Evolutionary conservation across 805 yeast genomes (phyloP).

Genomic region (Candida bentonensis): DNA sequence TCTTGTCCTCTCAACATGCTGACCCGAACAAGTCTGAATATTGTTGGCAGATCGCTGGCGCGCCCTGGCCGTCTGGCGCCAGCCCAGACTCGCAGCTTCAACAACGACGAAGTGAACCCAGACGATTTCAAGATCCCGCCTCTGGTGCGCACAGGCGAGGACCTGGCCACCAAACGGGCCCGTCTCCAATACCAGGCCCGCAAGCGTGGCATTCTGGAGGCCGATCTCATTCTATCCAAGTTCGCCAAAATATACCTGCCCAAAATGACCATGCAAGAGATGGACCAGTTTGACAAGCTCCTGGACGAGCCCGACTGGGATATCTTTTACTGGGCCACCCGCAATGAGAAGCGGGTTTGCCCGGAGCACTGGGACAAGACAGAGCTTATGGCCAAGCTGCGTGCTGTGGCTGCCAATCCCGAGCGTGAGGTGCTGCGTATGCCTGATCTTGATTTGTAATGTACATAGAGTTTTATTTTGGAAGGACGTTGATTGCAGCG

Average conservation of each 20-base stretch:
- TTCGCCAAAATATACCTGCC: slow-evolving; percentile 68
- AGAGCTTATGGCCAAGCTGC: slow-evolving; percentile 46
- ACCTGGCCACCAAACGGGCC: slow-evolving; percentile 64
- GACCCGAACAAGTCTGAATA: neutral
- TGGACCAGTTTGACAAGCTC: slow-evolving; percentile 69
- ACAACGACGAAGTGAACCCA: neutral
- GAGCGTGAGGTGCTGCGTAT: slow-evolving; percentile 66
- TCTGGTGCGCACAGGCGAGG: slow-evolving; percentile 59
- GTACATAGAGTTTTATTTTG: too few species aligned
- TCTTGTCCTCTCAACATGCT: neutral
- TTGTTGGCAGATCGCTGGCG: neutral
- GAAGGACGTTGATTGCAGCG: too few species aligned
- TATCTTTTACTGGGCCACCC: slow-evolving; percentile 94
- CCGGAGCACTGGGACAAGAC: slow-evolving; percentile 77
- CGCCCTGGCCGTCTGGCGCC: neutral
- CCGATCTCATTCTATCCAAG: slow-evolving; percentile 71
- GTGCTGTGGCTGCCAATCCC: slow-evolving; percentile 59
- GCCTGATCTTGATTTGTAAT: slow-evolving; percentile 66
- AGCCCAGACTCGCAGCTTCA: neutral
- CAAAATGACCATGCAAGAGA: slow-evolving; percentile 43
- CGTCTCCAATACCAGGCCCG: slow-evolving; percentile 82
- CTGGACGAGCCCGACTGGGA: slow-evolving; percentile 98
- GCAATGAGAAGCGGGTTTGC: slow-evolving; percentile 61
- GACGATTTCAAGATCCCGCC: slow-evolving; percentile 59
- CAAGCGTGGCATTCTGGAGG: slow-evolving; percentile 89